These are phyloP conservation scores for Oidium heveae DNA, from an alignment of 2,329 filamentous ascomycete species.

Conservation along the genomic window DNA sequence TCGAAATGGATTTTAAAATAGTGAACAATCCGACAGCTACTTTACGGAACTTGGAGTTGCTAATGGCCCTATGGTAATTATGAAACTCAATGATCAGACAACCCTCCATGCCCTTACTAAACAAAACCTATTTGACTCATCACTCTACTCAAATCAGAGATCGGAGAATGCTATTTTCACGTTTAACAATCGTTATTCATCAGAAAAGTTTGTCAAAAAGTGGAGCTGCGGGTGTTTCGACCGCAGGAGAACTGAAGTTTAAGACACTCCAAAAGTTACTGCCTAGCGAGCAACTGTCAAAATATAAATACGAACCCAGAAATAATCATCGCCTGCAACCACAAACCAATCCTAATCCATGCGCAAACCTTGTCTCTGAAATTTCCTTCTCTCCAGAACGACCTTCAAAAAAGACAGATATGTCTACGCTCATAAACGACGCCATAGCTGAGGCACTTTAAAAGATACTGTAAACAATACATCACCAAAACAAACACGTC, in stretches of 20 bases:
- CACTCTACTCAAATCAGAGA: neutral
- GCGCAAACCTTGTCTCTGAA: too few relatives aligned
- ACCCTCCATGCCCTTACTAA: neutral
- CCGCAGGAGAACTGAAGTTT: neutral
- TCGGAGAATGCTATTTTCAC: neutral
- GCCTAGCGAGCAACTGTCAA: too few relatives aligned
- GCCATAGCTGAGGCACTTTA: too few relatives aligned
- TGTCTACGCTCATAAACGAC: too few relatives aligned
- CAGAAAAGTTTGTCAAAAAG: neutral
- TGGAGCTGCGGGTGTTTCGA: neutral
- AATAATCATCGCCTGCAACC: too few relatives aligned
- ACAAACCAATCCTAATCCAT: too few relatives aligned
- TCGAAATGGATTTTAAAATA: neutral
- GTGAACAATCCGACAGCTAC: neutral
- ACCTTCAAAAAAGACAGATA: too few relatives aligned
- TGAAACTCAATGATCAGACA: neutral
- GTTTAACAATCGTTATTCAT: neutral
- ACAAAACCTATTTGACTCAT: constrained; percentile 1
- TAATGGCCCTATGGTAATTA: neutral
- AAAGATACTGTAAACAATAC: too few relatives aligned
- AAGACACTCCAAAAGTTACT: neutral
- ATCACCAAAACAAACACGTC: too few relatives aligned
- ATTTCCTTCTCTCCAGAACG: too few relatives aligned
- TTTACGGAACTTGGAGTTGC: neutral
- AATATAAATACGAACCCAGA: too few relatives aligned